Evolutionary conservation across 139 green algal genomes (phyloP).

Genomic region (Chlorella sp.): DNA sequence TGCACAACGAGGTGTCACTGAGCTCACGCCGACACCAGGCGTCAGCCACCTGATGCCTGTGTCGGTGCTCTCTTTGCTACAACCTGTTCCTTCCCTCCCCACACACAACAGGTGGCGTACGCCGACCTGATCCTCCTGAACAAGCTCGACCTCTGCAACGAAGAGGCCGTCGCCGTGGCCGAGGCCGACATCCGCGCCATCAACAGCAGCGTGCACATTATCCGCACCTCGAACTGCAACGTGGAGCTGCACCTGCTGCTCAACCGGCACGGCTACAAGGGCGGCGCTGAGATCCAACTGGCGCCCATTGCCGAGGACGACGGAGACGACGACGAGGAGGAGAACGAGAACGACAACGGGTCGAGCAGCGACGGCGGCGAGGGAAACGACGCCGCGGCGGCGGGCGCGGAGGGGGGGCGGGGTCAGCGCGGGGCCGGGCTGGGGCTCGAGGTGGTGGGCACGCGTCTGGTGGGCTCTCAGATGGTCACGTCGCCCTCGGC

Average conservation of each 20-base stretch:
- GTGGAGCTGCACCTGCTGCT: constrained; percentile 67
- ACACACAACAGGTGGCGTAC: constrained; percentile 82
- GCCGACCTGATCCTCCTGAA: constrained; percentile 85
- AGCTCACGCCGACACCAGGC: too few relatives aligned
- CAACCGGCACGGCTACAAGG: constrained; percentile 35
- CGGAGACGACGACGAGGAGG: constrained; percentile 8
- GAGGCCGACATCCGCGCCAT: constrained; percentile 48
- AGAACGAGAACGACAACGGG: neutral
- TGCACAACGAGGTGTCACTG: too few relatives aligned
- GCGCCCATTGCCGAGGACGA: constrained; percentile 26
- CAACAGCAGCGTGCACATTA: constrained; percentile 61
- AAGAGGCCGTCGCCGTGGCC: constrained; percentile 34
- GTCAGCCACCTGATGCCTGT: too few relatives aligned
- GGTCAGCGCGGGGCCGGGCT: too few relatives aligned
- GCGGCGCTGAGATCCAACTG: constrained; percentile 17
- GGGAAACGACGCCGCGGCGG: neutral
- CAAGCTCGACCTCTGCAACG: constrained; percentile 71
- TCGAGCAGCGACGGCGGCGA: neutral
- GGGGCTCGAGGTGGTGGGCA: neutral
- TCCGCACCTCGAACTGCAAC: constrained; percentile 43
- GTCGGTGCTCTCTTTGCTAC: too few relatives aligned
- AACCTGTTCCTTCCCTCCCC: too few relatives aligned
- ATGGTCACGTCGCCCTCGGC: too few relatives aligned
- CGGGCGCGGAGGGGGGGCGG: too few relatives aligned
- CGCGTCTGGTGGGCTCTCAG: too few relatives aligned